Percentiles rank a stretch among this genome's conserved stretches.
phyloP scores from a whole-genome alignment of 352 stramenopile species.

The Phytopythium kandeliae region DNA sequence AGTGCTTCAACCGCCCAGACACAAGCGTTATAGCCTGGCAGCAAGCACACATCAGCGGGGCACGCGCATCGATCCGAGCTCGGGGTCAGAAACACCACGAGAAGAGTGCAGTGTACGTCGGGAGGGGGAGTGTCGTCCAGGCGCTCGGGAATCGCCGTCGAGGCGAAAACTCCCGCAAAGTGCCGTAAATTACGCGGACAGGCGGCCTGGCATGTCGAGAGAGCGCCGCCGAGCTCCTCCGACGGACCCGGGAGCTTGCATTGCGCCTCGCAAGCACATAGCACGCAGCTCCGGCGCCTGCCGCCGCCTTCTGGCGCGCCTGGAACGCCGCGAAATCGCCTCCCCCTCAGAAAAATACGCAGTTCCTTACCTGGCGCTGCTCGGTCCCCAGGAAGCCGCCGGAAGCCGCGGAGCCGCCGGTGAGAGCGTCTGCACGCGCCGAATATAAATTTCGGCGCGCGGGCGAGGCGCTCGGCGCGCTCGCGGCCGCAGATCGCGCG shows the following conservation, averaged over 20 bases:
- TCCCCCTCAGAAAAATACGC: conserved; percentile 27
- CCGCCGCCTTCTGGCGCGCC: neutral
- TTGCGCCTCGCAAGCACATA: neutral
- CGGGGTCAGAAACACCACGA: neutral
- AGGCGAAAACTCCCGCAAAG: conserved; percentile 16
- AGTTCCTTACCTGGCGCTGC: conserved; percentile 25
- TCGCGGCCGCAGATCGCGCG: conserved; percentile 12
- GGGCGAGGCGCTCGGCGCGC: conserved; percentile 7
- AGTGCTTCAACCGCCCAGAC: neutral
- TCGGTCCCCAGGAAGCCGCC: conserved; percentile 14
- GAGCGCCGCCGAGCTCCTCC: conserved; percentile 1
- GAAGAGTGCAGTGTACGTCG: neutral
- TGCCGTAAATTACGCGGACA: conserved; percentile 25
- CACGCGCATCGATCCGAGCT: neutral
- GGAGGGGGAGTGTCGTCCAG: neutral
- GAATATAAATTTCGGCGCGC: conserved; percentile 28
- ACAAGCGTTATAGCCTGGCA: neutral
- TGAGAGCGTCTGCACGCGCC: conserved; percentile 11
- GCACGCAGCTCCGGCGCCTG: neutral
- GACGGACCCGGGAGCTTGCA: neutral
- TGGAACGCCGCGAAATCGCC: neutral
- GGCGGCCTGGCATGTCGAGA: conserved; percentile 2
- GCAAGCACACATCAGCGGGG: neutral
- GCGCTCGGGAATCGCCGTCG: neutral
- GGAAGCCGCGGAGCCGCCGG: conserved; percentile 7